Evolutionary conservation across 306 rosid species (phyloP).

Genomic region (Argentina anserina): DNA sequence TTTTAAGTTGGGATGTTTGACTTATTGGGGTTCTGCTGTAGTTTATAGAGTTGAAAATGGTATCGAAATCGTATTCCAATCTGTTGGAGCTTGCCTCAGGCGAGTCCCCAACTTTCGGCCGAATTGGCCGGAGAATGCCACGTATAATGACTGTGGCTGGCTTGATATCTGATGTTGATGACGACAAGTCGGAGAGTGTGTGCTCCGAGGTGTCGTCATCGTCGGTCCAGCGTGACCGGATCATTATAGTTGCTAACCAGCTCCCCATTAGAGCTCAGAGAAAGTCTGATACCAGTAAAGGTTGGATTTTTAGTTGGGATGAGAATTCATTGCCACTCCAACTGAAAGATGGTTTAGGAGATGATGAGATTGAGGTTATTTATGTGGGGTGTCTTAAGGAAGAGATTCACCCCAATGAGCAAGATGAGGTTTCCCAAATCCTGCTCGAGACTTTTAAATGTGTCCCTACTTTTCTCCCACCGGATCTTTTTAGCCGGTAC

Average conservation of each 20-base stretch:
- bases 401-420: constrained; percentile 63
- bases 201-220: constrained; percentile 59
- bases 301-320: constrained; percentile 75
- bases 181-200: constrained; percentile 52
- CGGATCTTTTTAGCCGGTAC: constrained; percentile 54
- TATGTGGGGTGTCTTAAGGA: constrained; percentile 80
- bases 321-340: constrained; percentile 74
- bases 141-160: constrained; percentile 78
- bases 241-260: constrained; percentile 77
- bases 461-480: constrained; percentile 71
- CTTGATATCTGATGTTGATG: constrained; percentile 58
- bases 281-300: constrained; percentile 34
- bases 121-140: constrained; percentile 47
- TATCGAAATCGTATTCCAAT: constrained; percentile 69
- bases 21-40: neutral
- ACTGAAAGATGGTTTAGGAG: constrained; percentile 77
- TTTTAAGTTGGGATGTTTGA: constrained; percentile 19
- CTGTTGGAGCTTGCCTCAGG: constrained; percentile 68
- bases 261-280: constrained; percentile 71
- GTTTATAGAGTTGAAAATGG: constrained; percentile 29
- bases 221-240: constrained; percentile 45
- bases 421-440: constrained; percentile 75
- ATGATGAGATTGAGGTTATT: constrained; percentile 64
- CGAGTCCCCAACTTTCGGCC: constrained; percentile 56
- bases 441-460: constrained; percentile 65